Evolutionary conservation across 2,329 filamentous ascomycete species (phyloP), one percentile per base, ranked within the genome.

Genomic region (Trichoderma arundinaceum): DNA sequence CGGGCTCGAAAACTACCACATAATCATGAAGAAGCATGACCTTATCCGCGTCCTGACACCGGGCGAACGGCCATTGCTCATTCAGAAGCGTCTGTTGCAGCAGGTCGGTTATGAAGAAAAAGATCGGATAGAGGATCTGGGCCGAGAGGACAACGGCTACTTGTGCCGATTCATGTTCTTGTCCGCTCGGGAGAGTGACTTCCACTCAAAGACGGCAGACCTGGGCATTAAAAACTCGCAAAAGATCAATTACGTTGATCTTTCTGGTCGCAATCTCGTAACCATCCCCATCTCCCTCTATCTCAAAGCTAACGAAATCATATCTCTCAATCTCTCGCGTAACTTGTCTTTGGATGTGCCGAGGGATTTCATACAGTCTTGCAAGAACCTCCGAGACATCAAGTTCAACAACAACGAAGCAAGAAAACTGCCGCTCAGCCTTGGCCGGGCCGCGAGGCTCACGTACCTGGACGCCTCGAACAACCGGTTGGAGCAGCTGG

Each of bases 371-470:
- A 94, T 99, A 64, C 92, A 96, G 75, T 91, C 92, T 33, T 99
- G 95, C 79, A 88, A 90, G 71, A 93, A 94, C 73, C 82, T 99
- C 19, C 88, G 94, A 58, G 95, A 99, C 76, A 95, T 99, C 82
- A 97, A 96, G 74, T 99, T 91, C 77, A 93, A 92, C 71, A 94
- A 93, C 74, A 98, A 98, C 72, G 95, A 99, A 76, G 92, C 94
- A 2, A 89, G 91, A 76, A 90, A 90, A 72, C 81, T 99, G 28
- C 95, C 95, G 4, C 85, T 89, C 7, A 97, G 94, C 76, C 84
- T 99, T 61, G 89, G 91, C 69, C 84, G 94, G 71, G 94, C 95
- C 32, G 88, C 82, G 69, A 89, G 88, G 68, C 82, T 99, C 71
- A 97, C 92, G 0, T 94, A 92, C 73, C 84, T 99, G 68, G 95